phyloP scores from a whole-genome alignment of 1,284 basidiomycete genomes.

The Pholiota adiposa region DNA sequence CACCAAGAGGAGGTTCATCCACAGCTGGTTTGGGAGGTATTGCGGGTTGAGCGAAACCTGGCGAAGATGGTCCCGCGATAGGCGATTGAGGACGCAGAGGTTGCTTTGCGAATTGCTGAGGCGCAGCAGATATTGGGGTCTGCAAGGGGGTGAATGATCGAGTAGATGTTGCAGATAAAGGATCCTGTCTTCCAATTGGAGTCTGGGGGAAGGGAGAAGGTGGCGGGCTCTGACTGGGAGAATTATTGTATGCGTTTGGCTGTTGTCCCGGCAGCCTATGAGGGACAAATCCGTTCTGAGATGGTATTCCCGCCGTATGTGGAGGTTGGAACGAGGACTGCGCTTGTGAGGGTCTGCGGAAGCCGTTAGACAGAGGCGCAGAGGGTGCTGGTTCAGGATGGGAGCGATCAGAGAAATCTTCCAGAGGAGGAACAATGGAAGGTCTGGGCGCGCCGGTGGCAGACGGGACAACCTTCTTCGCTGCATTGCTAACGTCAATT shows the following conservation, averaged over 20 bases:
- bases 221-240: conserved; percentile 28
- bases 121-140: conserved; percentile 28
- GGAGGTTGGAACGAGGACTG: conserved; percentile 40
- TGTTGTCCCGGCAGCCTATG: conserved; percentile 28
- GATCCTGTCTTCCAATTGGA: conserved; percentile 30
- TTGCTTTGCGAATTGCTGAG: conserved; percentile 22
- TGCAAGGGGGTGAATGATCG: conserved; percentile 28
- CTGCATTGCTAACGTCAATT: conserved; percentile 72
- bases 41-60: conserved; percentile 24
- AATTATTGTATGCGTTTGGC: conserved; percentile 21
- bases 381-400: conserved; percentile 34
- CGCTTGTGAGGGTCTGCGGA: conserved; percentile 28
- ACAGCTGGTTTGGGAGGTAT: conserved; percentile 29
- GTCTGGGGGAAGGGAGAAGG: conserved; percentile 32
- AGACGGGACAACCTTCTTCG: conserved; percentile 57
- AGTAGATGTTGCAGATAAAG: conserved; percentile 34
- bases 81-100: conserved; percentile 35
- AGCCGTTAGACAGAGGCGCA: conserved; percentile 37
- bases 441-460: conserved; percentile 61
- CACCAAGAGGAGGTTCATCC: conserved; percentile 59
- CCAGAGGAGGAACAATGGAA: conserved; percentile 61
- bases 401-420: conserved; percentile 55
- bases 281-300: conserved; percentile 31
- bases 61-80: conserved; percentile 54
- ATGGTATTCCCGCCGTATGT: conserved; percentile 33